A percentile compares a stretch with the other conserved stretches of the same genome.
These are phyloP conservation scores for Gossypium schwendimanii DNA, from an alignment of 441 rosid species.

Conservation along the genomic window DNA sequence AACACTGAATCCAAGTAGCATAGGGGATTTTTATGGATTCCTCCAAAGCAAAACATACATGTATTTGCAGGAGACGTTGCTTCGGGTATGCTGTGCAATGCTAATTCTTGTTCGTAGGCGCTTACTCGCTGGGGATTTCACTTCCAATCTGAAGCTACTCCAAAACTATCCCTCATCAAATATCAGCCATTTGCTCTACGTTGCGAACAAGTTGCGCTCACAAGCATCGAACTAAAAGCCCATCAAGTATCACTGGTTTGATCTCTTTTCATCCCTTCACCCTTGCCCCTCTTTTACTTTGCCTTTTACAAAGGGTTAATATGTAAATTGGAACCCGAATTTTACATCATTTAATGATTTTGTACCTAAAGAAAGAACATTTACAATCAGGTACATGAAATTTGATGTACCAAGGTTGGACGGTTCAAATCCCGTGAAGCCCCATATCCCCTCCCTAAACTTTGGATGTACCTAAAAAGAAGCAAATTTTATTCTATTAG, in stretches of 20 bases:
- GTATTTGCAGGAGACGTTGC: conserved; percentile 72
- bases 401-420: too few species aligned
- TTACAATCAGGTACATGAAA: not conserved
- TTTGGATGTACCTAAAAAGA: too few species aligned
- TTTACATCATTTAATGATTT: not conserved
- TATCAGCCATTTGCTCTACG: conserved; percentile 80
- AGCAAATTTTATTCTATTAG: too few species aligned
- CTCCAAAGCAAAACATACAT: conserved; percentile 1
- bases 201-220: conserved; percentile 74
- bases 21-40: not conserved
- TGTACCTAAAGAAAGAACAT: not conserved
- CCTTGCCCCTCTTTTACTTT: not conserved
- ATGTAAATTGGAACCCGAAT: not conserved
- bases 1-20: not conserved
- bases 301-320: not conserved
- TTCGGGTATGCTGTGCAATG: conserved; percentile 93
- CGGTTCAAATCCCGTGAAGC: too few species aligned
- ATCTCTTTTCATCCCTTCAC: not conserved
- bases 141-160: conserved; percentile 81
- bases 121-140: conserved; percentile 87
- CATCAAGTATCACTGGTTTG: not conserved
- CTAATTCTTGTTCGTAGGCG: conserved; percentile 72
- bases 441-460: too few species aligned
- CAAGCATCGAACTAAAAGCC: conserved; percentile 30
- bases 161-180: conserved; percentile 84